Conservation (phyloP, 768 basidiomycete species). For the Grammothele lineata region DNA sequence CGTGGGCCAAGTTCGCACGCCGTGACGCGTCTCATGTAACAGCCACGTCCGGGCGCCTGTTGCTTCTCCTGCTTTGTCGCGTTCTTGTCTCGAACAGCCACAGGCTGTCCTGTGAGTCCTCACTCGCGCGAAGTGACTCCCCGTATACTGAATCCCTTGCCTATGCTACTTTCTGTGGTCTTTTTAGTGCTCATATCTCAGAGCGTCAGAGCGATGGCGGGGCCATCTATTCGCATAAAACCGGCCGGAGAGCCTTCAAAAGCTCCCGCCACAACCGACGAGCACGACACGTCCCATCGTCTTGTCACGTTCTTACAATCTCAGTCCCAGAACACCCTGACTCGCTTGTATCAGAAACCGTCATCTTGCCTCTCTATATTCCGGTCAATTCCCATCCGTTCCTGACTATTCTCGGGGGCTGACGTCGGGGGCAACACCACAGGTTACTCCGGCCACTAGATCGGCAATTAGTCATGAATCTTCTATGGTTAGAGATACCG, state of each 20-base stretch:
- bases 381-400: slow-evolving; percentile 45
- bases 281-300: slow-evolving; percentile 43
- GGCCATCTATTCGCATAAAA: slow-evolving; percentile 14
- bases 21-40: slow-evolving; percentile 3
- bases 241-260: slow-evolving; percentile 6
- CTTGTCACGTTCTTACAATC: slow-evolving; percentile 76
- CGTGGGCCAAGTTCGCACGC: neutral
- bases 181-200: too few species aligned
- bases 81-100: too few species aligned
- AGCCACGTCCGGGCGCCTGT: neutral
- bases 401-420: neutral
- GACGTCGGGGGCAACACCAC: neutral
- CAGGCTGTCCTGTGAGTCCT: too few species aligned
- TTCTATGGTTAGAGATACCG: slow-evolving; percentile 82
- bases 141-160: too few species aligned
- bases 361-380: slow-evolving; percentile 90
- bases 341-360: slow-evolving; percentile 77
- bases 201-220: too few species aligned
- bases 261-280: neutral
- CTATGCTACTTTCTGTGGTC: too few species aligned
- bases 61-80: neutral
- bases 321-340: slow-evolving; percentile 73
- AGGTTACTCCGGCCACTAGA: slow-evolving; percentile 77
- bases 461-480: slow-evolving; percentile 81
- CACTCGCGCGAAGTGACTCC: too few species aligned